phyloP scores from a whole-genome alignment of 2,329 filamentous ascomycete genomes.

The Colletotrichum zoysiae region DNA sequence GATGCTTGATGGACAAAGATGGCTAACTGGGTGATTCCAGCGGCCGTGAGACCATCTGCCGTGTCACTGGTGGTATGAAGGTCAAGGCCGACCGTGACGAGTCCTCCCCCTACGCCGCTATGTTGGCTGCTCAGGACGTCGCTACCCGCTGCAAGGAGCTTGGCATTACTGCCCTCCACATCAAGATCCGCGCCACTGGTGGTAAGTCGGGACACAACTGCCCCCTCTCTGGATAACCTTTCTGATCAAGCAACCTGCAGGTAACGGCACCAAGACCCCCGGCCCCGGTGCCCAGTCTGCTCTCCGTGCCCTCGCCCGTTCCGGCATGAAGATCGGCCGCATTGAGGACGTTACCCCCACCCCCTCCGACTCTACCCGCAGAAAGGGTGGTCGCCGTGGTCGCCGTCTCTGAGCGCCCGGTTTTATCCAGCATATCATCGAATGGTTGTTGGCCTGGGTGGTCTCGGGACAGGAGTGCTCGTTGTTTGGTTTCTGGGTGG shows the following conservation, averaged over 20 bases:
- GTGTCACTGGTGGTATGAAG: constrained; percentile 99
- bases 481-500: constrained; percentile 68
- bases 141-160: constrained; percentile 84
- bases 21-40: constrained; percentile 82
- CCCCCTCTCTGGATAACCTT: not conserved
- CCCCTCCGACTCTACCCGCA: constrained; percentile 98
- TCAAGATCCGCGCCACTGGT: constrained; percentile 99
- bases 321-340: constrained; percentile 99
- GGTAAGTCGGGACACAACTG: constrained; percentile 66
- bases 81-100: constrained; percentile 99
- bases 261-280: constrained; percentile 99
- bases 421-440: constrained; percentile 42
- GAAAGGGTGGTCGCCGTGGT: constrained; percentile 99
- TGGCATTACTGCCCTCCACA: constrained; percentile 92
- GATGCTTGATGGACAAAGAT: constrained; percentile 47
- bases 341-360: constrained; percentile 99
- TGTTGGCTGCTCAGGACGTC: constrained; percentile 99
- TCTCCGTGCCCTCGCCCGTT: constrained; percentile 97
- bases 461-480: constrained; percentile 52
- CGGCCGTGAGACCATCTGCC: constrained; percentile 99
- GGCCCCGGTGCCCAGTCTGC: constrained; percentile 99
- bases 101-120: constrained; percentile 99
- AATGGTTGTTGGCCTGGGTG: constrained; percentile 31
- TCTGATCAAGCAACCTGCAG: constrained; percentile 54
- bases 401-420: constrained; percentile 89